Base-by-base conservation (phyloP, 495 filamentous ascomycete genomes). In the Aspergillus affinis region DNA sequence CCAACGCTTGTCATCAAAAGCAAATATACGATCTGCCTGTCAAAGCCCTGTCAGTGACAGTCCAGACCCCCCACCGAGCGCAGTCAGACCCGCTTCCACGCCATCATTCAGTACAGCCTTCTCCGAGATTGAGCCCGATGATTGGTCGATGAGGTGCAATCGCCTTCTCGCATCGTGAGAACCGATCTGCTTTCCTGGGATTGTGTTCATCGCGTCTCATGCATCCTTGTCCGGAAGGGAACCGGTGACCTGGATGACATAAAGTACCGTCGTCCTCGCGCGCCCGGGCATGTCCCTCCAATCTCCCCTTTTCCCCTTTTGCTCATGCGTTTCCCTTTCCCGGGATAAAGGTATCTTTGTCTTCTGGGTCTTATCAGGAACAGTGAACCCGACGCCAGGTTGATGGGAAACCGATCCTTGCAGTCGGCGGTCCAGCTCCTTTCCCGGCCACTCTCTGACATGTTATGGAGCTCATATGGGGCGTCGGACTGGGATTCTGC, bases 1-100 rank as follows among this genome's bases (percentile, higher is more conserved):
- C 52, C 60, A 67, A 54, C 57, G 60, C 57, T 58, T 59, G 61
- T 47, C 60, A 63, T 59, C 45, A 61, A 60, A 59, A 66, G 59
- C 41, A 58, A 63, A 56, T 23, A 45, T 27, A 61, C 50, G 47
- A 55, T 59, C 59, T 57, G 32, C 57, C 60, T 55, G 64, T 66
- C 64, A 66, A 32, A 61, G 41, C 27, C 50, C 41, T 58, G 59
- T 56, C 55, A 59, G 41, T 15, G 8, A 41, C 10, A 49, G 50
- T 48, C 59, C 63, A 54, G 10, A 41, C 51, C 54, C 44, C 51
- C 54, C 44, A 53, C 48, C 47, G 19, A 20, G 51, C 54, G 32
- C 44, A 48, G 13, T 12, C 51, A 36, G 36, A 41, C 36, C 59
- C 20, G 17, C 48, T 44, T 51, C 19, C 19, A 29, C 55, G 49